Evolutionary conservation across 768 basidiomycete genomes (phyloP), one percentile per base, ranked within the genome.

Genomic region (Xerocomus potaroensis): DNA sequence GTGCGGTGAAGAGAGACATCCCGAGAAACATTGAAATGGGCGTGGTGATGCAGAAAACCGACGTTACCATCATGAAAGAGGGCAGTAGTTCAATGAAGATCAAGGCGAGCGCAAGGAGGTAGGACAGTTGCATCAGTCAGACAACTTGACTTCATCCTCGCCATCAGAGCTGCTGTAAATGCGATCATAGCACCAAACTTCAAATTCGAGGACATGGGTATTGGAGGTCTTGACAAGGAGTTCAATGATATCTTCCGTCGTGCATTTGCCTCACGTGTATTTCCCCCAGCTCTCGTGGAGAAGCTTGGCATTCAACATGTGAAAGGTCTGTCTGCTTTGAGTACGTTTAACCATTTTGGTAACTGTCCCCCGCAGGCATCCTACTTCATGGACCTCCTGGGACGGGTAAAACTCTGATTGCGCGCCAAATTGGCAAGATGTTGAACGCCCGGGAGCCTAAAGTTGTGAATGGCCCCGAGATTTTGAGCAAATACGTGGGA

Each of bases 161-260:
- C 21, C 29, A 19, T 14, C 39, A 94, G 91, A 57, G 81, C 90
- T 0, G 84, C 92, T 5, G 82, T 93, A 7, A 98, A 97, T 63
- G 92, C 96, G 1, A 95, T 99, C 56, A 78, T 99, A 9, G 84
- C 92, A 0, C 92, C 96, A 1, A 97, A 97, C 69, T 99, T 99
- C 80, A 98, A 96, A 68, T 99, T 99, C 52, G 90, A 95, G 61
- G 96, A 99, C 65, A 98, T 99, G 95, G 96, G 96, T 15, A 98
- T 99, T 59, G 96, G 96, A 60, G 96, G 96, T 60, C 74, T 99
- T 27, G 96, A 99, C 65, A 75, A 81, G 8, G 96, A 99, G 63
- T 99, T 99, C 63, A 81, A 81, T 46, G 84, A 91, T 34, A 99
- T 99, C 61, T 99, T 99, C 75, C 89, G 96, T 63, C 87, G 96